Evolutionary conservation across 257 asterid species (phyloP), one percentile per base, ranked within the genome.

Genomic region (Prunella vulgaris): DNA sequence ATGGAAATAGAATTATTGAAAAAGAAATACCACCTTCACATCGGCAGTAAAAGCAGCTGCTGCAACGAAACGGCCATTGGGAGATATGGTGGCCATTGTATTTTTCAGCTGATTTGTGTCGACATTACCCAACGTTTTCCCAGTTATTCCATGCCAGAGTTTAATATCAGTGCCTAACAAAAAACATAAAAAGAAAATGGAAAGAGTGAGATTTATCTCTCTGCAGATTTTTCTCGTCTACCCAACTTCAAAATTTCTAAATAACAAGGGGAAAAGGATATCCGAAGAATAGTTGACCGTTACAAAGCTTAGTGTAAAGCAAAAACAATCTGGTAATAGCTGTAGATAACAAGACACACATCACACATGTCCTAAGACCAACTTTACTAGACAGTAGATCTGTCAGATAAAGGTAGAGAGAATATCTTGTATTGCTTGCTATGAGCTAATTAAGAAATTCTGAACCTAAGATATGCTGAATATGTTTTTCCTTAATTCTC

Each of bases 21-120:
- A 68, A 70, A 56, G 71, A 73, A 64, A 18, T 53, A 14, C 60
- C 68, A 94, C 99, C 98, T 94, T 94, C 70, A 94, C 99, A 77
- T 94, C 99, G 76, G 99, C 98, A 61, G 99, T 91, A 75, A 94
- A 94, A 73, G 99, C 99, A 80, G 99, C 99, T 13, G 98, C 99
- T 27, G 99, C 98, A 73, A 94, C 84, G 72, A 94, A 94, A 72
- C 99, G 96, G 10, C 98, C 99, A 83, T 94, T 84, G 68, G 97
- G 96, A 81, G 99, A 91, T 70, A 91, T 58, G 17, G 93, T 79
- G 74, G 99, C 99, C 99, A 94, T 94, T 73, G 86, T 89, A 60
- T 94, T 94, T 82, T 89, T 94, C 6, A 94, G 90, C 83, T 94
- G 99, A 86, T 89, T 91, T 21, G 98, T 91, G 75, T 94, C 99